phyloP scores from a whole-genome alignment of 371 early-diverging fungal species.

The Edhazardia aedis region DNA sequence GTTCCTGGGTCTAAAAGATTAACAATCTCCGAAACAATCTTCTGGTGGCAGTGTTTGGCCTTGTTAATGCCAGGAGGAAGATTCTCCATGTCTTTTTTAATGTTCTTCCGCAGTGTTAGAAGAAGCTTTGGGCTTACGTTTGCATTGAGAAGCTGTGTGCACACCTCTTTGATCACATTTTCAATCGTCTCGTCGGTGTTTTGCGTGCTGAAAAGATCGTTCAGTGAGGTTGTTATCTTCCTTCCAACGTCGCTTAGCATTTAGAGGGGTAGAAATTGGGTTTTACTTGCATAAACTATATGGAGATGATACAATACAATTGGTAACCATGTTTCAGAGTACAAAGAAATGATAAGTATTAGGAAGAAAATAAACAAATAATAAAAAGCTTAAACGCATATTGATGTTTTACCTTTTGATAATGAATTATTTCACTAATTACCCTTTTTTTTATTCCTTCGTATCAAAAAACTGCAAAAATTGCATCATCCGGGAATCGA shows the following conservation, averaged over 20 bases:
- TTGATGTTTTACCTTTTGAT: too few relatives aligned
- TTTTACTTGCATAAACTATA: too few relatives aligned
- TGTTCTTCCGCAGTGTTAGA: constrained; percentile 14
- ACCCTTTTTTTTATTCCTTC: too few relatives aligned
- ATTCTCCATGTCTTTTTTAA: constrained; percentile 16
- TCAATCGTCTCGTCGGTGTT: constrained; percentile 10
- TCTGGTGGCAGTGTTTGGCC: constrained; percentile 46
- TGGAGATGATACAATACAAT: too few relatives aligned
- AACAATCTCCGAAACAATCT: constrained; percentile 78
- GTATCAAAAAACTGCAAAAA: too few relatives aligned
- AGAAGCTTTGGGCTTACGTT: constrained; percentile 40
- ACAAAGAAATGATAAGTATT: too few relatives aligned
- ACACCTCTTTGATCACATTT: constrained; percentile 28
- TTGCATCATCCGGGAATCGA: constrained; percentile 43
- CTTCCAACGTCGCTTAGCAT: constrained; percentile 36
- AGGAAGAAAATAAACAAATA: too few relatives aligned
- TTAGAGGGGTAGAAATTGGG: neutral
- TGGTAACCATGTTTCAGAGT: too few relatives aligned
- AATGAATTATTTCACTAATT: too few relatives aligned
- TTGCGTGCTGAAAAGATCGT: constrained; percentile 7
- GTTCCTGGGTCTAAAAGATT: constrained; percentile 71
- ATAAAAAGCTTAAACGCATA: too few relatives aligned
- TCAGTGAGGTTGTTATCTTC: constrained; percentile 16
- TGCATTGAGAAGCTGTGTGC: constrained; percentile 29
- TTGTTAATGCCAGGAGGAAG: constrained; percentile 11